Evolutionary conservation across 257 asterid species (phyloP).

Genomic region (Solanum habrochaites): DNA sequence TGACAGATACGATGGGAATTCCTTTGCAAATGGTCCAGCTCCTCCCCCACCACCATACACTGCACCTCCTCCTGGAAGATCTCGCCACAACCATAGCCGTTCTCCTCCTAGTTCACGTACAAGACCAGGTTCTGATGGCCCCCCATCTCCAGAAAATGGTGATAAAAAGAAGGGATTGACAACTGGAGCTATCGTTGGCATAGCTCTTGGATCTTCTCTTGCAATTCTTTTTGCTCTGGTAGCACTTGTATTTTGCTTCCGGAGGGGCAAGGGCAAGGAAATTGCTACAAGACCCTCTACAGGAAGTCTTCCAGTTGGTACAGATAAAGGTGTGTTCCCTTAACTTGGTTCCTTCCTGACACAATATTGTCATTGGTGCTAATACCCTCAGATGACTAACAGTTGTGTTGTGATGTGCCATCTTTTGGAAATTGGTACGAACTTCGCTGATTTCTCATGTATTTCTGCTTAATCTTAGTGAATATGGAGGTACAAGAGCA

Average conservation of each 20-base stretch:
- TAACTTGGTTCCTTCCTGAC: neutral
- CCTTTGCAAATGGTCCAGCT: constrained; percentile 80
- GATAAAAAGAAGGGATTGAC: constrained; percentile 40
- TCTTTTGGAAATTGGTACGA: neutral
- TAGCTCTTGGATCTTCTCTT: constrained; percentile 61
- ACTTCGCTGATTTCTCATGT: neutral
- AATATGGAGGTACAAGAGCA: constrained; percentile 60
- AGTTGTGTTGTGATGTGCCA: neutral
- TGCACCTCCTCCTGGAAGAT: constrained; percentile 81
- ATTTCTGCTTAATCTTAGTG: constrained; percentile 23
- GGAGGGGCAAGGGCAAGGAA: constrained; percentile 64
- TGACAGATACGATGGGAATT: constrained; percentile 69
- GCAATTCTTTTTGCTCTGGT: constrained; percentile 35
- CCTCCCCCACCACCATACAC: constrained; percentile 88
- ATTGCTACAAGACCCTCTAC: constrained; percentile 54
- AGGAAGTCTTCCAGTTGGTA: constrained; percentile 46
- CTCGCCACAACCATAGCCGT: constrained; percentile 22
- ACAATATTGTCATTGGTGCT: neutral
- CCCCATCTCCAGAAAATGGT: constrained; percentile 21
- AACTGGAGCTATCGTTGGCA: constrained; percentile 71
- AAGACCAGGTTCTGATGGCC: constrained; percentile 30
- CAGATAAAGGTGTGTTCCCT: constrained; percentile 34
- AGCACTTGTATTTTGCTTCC: constrained; percentile 51
- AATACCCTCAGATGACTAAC: neutral
- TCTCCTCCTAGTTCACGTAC: constrained; percentile 36